Evolutionary conservation across 2,329 filamentous ascomycete species (phyloP), one percentile per base, ranked within the genome.

Genomic region (Ceratocystis ficicola): DNA sequence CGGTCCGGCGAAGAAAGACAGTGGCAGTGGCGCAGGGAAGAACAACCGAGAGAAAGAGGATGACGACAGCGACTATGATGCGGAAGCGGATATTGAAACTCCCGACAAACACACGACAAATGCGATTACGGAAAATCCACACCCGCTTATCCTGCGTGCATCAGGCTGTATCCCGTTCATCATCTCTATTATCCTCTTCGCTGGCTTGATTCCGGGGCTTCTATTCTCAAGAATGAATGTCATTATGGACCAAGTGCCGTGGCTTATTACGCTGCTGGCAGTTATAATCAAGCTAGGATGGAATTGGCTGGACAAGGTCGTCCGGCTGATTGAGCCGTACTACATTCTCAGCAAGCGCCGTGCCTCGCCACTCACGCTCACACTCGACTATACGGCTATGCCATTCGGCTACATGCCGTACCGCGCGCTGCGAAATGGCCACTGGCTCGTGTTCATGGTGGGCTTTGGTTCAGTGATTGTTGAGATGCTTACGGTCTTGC

Each of bases 281-380:
- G 85, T 89, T 22, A 74, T 79, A 66, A 80, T 90, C 70, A 89
- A 88, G 73, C 78, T 89, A 25, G 76, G 80, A 59, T 90, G 86
- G 87, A 81, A 81, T 68, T 82, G 83, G 2, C 77, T 90, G 68
- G 88, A 90, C 71, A 86, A 82, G 66, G 82, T 85, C 30, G 80
- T 89, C 60, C 84, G 87, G 52, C 86, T 89, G 80, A 83, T 89
- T 73, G 86, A 90, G 73, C 87, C 87, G 1, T 90, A 87, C 71
- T 88, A 86, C 72, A 82, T 88, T 67, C 80, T 90, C 1, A 86
- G 83, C 15, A 78, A 78, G 64, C 81, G 87, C 2, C 82, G 87
- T 69, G 86, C 87, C 2, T 82, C 84, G 0, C 78, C 86, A 5
- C 82, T 80, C 69, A 86, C 83, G 1, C 79, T 90, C 5, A 86